Evolutionary conservation across 495 filamentous ascomycete genomes (phyloP), one percentile per base, ranked within the genome.

Genomic region (Neurospora hispaniola): DNA sequence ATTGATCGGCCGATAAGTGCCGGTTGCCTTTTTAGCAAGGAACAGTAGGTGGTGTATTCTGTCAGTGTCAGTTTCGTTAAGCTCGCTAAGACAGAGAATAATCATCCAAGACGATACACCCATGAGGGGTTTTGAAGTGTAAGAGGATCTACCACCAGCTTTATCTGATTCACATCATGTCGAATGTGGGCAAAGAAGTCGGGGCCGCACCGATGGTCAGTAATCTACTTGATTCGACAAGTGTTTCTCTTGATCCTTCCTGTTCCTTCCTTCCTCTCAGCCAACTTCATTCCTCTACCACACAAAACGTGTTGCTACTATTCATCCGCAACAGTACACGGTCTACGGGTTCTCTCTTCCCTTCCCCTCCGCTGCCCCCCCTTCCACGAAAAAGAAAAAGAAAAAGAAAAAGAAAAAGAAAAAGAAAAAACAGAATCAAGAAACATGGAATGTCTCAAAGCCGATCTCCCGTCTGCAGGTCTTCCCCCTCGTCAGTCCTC

Each of bases 361-460:
- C n/a, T 44, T 18, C 16, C 42, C 5, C n/a, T 48, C 18, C 44
- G 42, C 42, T 43, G 14, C 16, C 42, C 42, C 20, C 5, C n/a
- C 46, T 54, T 11, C 54, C 20, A 31, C 54, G 27, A 31, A 3
- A 31, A 31, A 31, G 2, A 31, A 31, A 3, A 31, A 31, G 2
- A 11, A 12, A 16, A 7, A 62, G 1, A 23, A 23, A 23, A 31
- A 31, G 2, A 31, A 31, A 3, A 31, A 31, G 2, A 11, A 12
- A 16, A 7, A 62, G 1, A 23, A 23, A 18, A 35, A 6, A 14
- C 27, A 66, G 1, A 3, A 66, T 66, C 54, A 66, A 66, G 54
- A 66, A 66, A 66, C 54, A 66, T 66, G 14, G 7, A 66, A 9
- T 66, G 54, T 71, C 72, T 71, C 44, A 40, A 73, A 42, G 68